These are phyloP conservation scores for Paramecium primaurelia DNA, from an alignment of 73 alveolate genomes.

Conservation along the genomic window DNA sequence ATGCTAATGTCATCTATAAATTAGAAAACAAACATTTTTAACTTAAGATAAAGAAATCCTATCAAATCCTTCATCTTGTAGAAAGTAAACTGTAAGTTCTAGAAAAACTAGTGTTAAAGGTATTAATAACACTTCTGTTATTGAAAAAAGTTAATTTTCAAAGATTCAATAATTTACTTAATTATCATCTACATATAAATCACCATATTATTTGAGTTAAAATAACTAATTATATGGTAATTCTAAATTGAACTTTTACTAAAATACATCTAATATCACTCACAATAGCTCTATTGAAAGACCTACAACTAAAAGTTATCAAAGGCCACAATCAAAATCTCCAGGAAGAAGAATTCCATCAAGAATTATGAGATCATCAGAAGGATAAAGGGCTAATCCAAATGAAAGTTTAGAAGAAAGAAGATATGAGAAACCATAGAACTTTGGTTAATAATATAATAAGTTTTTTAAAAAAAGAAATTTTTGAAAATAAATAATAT, in stretches of 20 bases:
- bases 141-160: neutral
- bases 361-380: neutral
- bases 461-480: neutral
- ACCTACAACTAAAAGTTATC: neutral
- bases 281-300: neutral
- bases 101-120: neutral
- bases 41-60: neutral
- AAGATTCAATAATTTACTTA: neutral
- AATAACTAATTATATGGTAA: neutral
- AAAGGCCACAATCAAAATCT: neutral
- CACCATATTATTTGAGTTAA: neutral
- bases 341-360: neutral
- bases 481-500: neutral
- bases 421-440: neutral
- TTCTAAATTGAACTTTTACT: neutral
- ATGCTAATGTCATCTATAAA: neutral
- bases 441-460: neutral
- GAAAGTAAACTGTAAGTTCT: neutral
- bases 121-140: neutral
- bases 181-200: neutral
- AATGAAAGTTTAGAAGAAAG: neutral
- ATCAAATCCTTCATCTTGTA: conserved; percentile 26
- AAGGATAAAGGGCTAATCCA: neutral
- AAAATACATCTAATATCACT: neutral
- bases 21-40: neutral